Evolutionary conservation across 805 yeast genomes (phyloP), one percentile per base, ranked within the genome.

Genomic region (Ogataea paradorogensis): DNA sequence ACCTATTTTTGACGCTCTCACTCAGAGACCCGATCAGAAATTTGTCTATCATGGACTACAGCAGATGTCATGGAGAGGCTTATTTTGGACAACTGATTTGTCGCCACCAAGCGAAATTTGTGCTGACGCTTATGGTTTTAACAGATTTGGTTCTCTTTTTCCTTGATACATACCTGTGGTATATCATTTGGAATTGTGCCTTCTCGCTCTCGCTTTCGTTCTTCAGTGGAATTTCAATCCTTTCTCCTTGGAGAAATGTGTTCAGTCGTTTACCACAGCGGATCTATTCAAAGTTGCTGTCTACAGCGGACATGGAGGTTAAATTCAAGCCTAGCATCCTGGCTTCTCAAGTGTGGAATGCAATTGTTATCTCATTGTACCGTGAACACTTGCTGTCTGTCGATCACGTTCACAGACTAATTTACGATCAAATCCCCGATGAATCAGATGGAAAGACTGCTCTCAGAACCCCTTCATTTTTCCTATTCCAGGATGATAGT

Each of bases 181-280:
- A 76, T 44, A 72, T 76, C 35, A 66, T 76, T 7, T 75, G 79
- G 74, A 76, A 74, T 40, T 71, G 80, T 14, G 46, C 70, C 0
- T 69, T 74, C 40, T 75, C 80, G 1, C 66, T 74, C 9, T 59
- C 68, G 10, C 53, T 76, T 13, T 72, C 80, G 1, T 70, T 74
- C 50, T 66, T 69, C 37, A 68, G 73, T 47, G 82, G 82, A 2
- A 69, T 73, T 18, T 74, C 80, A 2, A 67, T 74, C 15, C 61
- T 78, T 61, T 72, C 82, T 5, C 81, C 80, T 1, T 75, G 81
- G 82, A 67, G 76, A 51, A 75, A 75, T 53, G 68, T 74, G 7
- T 75, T 71, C 52, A 66, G 75, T 8, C 55, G 77, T 26, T 55
- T 76, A 7, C 81, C 81, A 1, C 69, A 68, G 42, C 53, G 82